Evolutionary conservation across 2,329 filamentous ascomycete species (phyloP).

Genomic region (Alternaria sp.): DNA sequence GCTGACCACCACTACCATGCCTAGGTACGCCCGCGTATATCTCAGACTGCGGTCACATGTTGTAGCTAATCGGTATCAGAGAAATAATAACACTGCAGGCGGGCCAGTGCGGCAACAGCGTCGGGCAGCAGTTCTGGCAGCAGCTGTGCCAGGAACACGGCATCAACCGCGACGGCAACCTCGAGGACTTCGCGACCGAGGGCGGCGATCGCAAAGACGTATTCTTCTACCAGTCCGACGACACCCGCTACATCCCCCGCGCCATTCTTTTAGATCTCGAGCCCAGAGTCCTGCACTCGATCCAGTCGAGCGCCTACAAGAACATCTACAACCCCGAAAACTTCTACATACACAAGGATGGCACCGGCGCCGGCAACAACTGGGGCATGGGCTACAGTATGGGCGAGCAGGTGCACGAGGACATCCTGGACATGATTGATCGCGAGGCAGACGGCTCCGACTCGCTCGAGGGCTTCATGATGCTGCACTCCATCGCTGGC

Average conservation of each 20-base stretch:
- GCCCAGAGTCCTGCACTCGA: slow-evolving; percentile 87
- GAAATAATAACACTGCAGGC: slow-evolving; percentile 99
- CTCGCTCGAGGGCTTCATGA: slow-evolving; percentile 98
- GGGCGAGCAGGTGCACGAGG: slow-evolving; percentile 89
- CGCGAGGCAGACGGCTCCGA: slow-evolving; percentile 97
- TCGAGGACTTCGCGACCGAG: slow-evolving; percentile 97
- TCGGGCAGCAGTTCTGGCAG: slow-evolving; percentile 98
- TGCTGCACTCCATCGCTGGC: slow-evolving; percentile 96
- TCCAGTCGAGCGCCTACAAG: slow-evolving; percentile 91
- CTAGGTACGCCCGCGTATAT: slow-evolving; percentile 36
- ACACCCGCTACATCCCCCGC: slow-evolving; percentile 95
- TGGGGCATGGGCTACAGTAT: slow-evolving; percentile 97
- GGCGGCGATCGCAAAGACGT: slow-evolving; percentile 98
- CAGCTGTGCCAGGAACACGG: slow-evolving; percentile 98
- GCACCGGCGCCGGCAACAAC: slow-evolving; percentile 93
- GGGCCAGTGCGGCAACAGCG: slow-evolving; percentile 99
- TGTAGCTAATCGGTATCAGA: slow-evolving; percentile 57
- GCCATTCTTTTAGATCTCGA: slow-evolving; percentile 96
- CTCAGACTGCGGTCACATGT: background rate
- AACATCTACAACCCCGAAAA: slow-evolving; percentile 99
- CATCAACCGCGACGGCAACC: slow-evolving; percentile 95
- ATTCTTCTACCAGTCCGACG: slow-evolving; percentile 98
- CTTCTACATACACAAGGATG: slow-evolving; percentile 95
- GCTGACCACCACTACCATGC: slow-evolving; percentile 41
- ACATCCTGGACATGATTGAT: slow-evolving; percentile 99